Evolutionary conservation across 2,329 filamentous ascomycete species (phyloP).

Genomic region (Pezicula radicicola): DNA sequence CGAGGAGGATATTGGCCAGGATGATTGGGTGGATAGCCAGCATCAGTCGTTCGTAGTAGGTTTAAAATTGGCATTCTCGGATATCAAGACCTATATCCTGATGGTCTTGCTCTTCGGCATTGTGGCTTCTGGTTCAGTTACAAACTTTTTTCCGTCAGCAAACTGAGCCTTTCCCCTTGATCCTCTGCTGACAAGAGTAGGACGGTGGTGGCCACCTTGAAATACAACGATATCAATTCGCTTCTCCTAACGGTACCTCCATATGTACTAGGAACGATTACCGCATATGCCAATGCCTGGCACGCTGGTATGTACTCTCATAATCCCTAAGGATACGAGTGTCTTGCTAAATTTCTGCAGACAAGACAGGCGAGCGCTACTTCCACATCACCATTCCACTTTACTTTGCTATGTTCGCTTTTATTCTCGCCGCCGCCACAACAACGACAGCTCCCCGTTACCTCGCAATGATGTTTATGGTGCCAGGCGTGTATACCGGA

Average conservation of each 20-base stretch:
- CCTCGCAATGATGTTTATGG: slow-evolving; percentile 71
- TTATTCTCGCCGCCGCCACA: slow-evolving; percentile 66
- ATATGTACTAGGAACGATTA: slow-evolving; percentile 60
- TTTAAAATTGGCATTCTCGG: slow-evolving; percentile 46
- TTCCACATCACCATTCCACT: slow-evolving; percentile 64
- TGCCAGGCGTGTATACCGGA: slow-evolving; percentile 59
- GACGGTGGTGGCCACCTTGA: slow-evolving; percentile 65
- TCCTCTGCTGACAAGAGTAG: slow-evolving; percentile 31
- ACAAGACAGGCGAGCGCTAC: slow-evolving; percentile 68
- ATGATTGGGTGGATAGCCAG: slow-evolving; percentile 56
- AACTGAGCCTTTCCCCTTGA: slow-evolving; percentile 33
- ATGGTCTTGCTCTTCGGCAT: slow-evolving; percentile 48
- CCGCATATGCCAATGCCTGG: slow-evolving; percentile 62
- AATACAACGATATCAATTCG: slow-evolving; percentile 57
- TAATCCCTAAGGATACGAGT: background rate
- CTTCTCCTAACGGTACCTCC: slow-evolving; percentile 64
- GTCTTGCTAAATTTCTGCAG: slow-evolving; percentile 26
- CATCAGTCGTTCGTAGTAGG: slow-evolving; percentile 55
- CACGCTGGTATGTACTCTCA: slow-evolving; percentile 46
- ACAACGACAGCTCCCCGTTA: slow-evolving; percentile 60
- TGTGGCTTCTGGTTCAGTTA: slow-evolving; percentile 55
- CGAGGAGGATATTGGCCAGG: slow-evolving; percentile 62
- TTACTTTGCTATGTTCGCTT: slow-evolving; percentile 57
- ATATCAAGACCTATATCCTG: slow-evolving; percentile 43
- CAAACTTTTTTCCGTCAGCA: slow-evolving; percentile 60